phyloP scores from a whole-genome alignment of 148 eudicot genomes.

The Gaultheria prostrata region DNA sequence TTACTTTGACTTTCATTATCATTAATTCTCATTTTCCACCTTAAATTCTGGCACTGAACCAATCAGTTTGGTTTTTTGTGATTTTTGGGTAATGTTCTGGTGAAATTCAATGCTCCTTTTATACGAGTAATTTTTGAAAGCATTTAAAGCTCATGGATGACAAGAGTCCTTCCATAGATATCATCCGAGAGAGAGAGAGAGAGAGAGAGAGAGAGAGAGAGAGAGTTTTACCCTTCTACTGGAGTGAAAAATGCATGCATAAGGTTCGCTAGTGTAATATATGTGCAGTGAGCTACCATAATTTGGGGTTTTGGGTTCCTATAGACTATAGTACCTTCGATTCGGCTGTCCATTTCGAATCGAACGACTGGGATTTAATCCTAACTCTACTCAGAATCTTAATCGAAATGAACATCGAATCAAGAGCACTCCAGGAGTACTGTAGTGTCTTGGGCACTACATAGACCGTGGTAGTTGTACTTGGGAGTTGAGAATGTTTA shows the following conservation, averaged over 20 bases:
- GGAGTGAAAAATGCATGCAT: neutral
- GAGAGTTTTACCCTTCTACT: neutral
- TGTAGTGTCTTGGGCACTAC: too few species aligned
- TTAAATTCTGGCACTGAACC: neutral
- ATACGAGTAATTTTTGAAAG: neutral
- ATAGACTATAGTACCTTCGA: too few species aligned
- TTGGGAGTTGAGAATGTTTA: too few species aligned
- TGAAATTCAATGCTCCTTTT: neutral
- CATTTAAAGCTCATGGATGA: slow-evolving; percentile 3
- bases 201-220: neutral
- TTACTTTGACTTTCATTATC: neutral
- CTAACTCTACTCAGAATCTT: too few species aligned
- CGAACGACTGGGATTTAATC: too few species aligned
- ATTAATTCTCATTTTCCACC: neutral
- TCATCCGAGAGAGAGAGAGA: neutral
- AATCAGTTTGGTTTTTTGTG: neutral
- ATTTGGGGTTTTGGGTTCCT: too few species aligned
- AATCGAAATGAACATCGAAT: too few species aligned
- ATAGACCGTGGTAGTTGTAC: too few species aligned
- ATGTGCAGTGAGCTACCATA: neutral
- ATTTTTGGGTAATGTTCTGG: neutral
- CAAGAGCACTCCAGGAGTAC: too few species aligned
- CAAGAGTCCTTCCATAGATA: neutral
- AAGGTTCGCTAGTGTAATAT: neutral
- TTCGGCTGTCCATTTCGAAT: too few species aligned